These are phyloP conservation scores for Amoebophrya sp. DNA, from an alignment of 169 alveolate species.

Conservation along the genomic window DNA sequence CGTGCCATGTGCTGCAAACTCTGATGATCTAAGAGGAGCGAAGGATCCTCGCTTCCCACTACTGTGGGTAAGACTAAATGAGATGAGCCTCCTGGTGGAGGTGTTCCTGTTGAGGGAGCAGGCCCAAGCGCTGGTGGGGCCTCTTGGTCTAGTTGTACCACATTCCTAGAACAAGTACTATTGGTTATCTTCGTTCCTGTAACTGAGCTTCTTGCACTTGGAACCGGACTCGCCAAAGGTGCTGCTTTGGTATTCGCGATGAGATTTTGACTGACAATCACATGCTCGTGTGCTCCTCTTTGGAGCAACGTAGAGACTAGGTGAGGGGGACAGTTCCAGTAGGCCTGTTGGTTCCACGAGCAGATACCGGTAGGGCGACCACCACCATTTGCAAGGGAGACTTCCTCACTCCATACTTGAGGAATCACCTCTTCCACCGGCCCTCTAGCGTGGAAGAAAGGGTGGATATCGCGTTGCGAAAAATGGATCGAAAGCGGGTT, in stretches of 20 bases:
- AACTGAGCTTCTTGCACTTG: not conserved
- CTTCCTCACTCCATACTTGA: not conserved
- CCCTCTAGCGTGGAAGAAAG: not conserved
- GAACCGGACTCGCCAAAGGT: not conserved
- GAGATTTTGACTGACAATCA: not conserved
- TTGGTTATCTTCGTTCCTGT: not conserved
- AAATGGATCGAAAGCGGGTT: not conserved
- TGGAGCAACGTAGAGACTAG: not conserved
- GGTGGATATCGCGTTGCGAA: not conserved
- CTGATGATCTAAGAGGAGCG: too few species aligned
- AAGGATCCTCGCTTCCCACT: too few species aligned
- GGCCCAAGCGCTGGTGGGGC: not conserved
- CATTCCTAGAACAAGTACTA: not conserved
- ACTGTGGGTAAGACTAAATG: too few species aligned
- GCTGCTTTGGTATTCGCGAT: not conserved
- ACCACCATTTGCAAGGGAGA: not conserved
- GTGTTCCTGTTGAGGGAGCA: not conserved
- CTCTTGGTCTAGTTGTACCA: too few species aligned
- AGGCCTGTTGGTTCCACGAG: not conserved
- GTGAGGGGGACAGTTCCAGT: not conserved
- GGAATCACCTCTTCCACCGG: slow-evolving; percentile 21
- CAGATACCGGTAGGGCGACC: not conserved
- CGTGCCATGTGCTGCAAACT: not conserved
- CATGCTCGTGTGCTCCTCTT: not conserved
- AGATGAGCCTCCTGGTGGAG: too few species aligned